Evolutionary conservation across 2,329 filamentous ascomycete genomes (phyloP), one percentile per base, ranked within the genome.

Genomic region (Trichophyton benhamiae): DNA sequence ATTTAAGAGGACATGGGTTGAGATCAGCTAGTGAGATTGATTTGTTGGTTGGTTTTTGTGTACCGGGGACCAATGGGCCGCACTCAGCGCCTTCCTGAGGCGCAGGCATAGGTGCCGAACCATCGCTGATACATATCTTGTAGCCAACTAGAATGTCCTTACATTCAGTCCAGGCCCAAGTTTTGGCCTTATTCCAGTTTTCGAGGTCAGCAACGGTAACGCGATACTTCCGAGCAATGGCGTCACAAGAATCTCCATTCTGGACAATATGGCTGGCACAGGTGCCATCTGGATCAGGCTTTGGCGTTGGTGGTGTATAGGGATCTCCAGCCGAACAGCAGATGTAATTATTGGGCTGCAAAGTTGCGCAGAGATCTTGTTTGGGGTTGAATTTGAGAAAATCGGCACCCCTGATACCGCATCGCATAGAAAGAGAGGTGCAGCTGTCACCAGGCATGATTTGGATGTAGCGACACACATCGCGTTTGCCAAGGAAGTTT

Each of bases 1-100:
- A 72, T 58, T 77, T 77, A 8, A 76, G 66, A 8, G 72, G 74
- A 62, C 80, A 82, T 0, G 73, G 76, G 63, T 81, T 82, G 4
- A 82, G 66, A 7, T 68, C 65, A 0, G 69, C 63, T 2, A 79
- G 65, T 80, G 38, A 41, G 11, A 41, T 80, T 0, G 72, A 63
- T 11, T 75, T 74, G 55, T 76, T 63, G 1, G 69, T 62, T 0
- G 9, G 65, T 55, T 8, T 65, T 57, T 41, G 38, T 0, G 77
- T 78, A 0, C 76, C 75, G 3, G 72, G 72, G 0, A 74, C 70
- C 52, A 75, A 71, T 0, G 80, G 80, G 0, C 80, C 80, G 66
- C 80, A 81, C 0, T 73, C 64, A 11, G 75, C 75, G 55, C 74
- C 72, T 1, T 78, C 78, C 67, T 79, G 71, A 0, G 77, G 76